Evolutionary conservation across 2,329 filamentous ascomycete species (phyloP), one percentile per base, ranked within the genome.

Genomic region (Aspergillus fumigatiaffinis): DNA sequence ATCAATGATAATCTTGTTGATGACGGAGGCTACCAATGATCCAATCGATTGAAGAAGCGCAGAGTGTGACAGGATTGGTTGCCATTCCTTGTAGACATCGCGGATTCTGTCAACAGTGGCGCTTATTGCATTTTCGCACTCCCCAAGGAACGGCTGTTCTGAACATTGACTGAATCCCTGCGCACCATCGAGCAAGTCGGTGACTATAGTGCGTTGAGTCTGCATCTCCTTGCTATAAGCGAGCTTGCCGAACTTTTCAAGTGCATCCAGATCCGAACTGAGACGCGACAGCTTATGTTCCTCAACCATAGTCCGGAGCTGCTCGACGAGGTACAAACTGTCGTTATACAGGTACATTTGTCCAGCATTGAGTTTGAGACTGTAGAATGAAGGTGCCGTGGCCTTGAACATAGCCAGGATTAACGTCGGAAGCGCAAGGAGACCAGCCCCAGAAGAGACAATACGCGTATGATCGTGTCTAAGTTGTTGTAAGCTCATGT

Each of bases 261-360:
- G 77, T 1, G 79, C 75, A 56, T 80, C 79, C 56, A 84, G 76
- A 63, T 87, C 84, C 14, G 76, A 65, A 32, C 79, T 76, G n/a
- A 87, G 72, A 38, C 78, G 78, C 1, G 82, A 68, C n/a, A 78
- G 66, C 28, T 76, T 70, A 60, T 80, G 76, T 35, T 78, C 71
- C n/a, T 75, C 70, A 12, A 79, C 71, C 55, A 86, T 74, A 9
- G 71, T 64, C 17, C 78, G 78, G 14, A 87, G 73, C 55, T 79
- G 77, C 59, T 83, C 80, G 3, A 82, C 80, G 3, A 88, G 76
- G 56, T 84, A 83, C 48, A 80, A 75, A 59, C 82, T 81, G 69
- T 88, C 85, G 64, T 88, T 88, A 73, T 87, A 88, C 49, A 87
- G 78, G 53, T 85, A 80, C 80, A 88, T 86, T 63, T 85, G 82